Evolutionary conservation across 2,329 filamentous ascomycete species (phyloP), one percentile per base, ranked within the genome.

Genomic region (Talaromyces sp.): DNA sequence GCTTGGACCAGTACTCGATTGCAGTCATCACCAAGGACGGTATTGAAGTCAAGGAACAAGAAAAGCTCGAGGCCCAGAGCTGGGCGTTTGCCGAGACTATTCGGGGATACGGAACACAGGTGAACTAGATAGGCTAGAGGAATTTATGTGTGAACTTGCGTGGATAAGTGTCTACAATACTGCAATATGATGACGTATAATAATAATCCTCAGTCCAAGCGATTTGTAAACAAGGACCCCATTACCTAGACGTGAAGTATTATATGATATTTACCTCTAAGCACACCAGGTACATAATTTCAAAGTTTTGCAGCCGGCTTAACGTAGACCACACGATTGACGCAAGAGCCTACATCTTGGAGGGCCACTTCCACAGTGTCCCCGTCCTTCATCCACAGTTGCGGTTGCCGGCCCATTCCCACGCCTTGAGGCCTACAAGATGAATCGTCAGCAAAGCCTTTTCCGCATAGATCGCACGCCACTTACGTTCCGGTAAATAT

Each of bases 31-130:
- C 90, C 59, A 89, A 91, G 78, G 90, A 91, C 54, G 91, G 90
- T n/a, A 87, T 97, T 61, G 89, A 95, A 59, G 74, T 97, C 66
- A 88, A 88, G 75, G 86, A 95, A 77, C 80, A 89, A 69, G 90
- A 96, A 81, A 87, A 92, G 83, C 82, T 99, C 66, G 92, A 97
- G 83, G 84, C 88, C 69, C 93, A 97, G 84, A 97, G 92, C 84
- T 97, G 93, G 94, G 92, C 90, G 56, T 99, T 99, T 80, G 94
- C 94, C 26, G 93, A 97, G 74, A 85, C 88, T 68, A 97, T 99
- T 76, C 89, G 86, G 76, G 94, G 94, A 51, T 99, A 99, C 74
- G 94, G 94, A 63, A 95, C 92, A 27, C 92, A 97, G 82, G 77
- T 79, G 61, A 78, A 79, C 67, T 84, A 74, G 66, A 17, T n/a